Conservation (phyloP, 2,329 filamentous ascomycete genomes). For the Hymenoscyphus repandus region DNA sequence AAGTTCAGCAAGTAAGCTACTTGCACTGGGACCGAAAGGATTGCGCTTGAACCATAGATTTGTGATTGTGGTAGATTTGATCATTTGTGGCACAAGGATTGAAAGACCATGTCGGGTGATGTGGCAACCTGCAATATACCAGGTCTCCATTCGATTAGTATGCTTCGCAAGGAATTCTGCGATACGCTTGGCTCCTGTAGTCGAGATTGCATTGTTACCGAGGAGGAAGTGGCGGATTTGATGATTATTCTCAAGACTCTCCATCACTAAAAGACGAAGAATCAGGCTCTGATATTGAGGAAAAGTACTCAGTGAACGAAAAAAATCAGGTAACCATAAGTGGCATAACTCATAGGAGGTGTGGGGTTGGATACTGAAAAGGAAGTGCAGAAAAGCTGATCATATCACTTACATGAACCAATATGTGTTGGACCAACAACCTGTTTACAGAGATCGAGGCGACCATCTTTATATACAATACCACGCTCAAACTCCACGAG, state of each 20-base stretch:
- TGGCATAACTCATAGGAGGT: too few relatives aligned
- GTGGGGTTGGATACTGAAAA: too few relatives aligned
- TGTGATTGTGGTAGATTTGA: slow-evolving; percentile 39
- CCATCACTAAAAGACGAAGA: too few relatives aligned
- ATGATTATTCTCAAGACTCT: slow-evolving; percentile 41
- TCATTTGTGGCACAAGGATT: slow-evolving; percentile 40
- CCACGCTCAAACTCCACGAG: slow-evolving; percentile 13
- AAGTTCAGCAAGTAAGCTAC: slow-evolving; percentile 38
- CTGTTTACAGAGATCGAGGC: slow-evolving; percentile 52
- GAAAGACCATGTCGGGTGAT: slow-evolving; percentile 40
- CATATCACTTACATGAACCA: too few relatives aligned
- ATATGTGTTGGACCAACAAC: slow-evolving; percentile 48
- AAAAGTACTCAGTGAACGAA: too few relatives aligned
- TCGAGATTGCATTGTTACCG: slow-evolving; percentile 50
- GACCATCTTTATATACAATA: slow-evolving; percentile 43
- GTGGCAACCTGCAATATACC: slow-evolving; percentile 51
- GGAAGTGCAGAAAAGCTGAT: too few relatives aligned
- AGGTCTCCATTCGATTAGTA: slow-evolving; percentile 46
- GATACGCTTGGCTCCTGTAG: slow-evolving; percentile 41
- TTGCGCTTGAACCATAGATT: slow-evolving; percentile 52
- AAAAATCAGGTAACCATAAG: too few relatives aligned
- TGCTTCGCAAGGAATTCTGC: slow-evolving; percentile 40
- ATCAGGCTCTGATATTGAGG: too few relatives aligned
- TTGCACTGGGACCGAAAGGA: slow-evolving; percentile 39
- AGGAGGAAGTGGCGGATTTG: slow-evolving; percentile 48